Evolutionary conservation across 768 basidiomycete genomes (phyloP).

Genomic region (Suillus subluteus): DNA sequence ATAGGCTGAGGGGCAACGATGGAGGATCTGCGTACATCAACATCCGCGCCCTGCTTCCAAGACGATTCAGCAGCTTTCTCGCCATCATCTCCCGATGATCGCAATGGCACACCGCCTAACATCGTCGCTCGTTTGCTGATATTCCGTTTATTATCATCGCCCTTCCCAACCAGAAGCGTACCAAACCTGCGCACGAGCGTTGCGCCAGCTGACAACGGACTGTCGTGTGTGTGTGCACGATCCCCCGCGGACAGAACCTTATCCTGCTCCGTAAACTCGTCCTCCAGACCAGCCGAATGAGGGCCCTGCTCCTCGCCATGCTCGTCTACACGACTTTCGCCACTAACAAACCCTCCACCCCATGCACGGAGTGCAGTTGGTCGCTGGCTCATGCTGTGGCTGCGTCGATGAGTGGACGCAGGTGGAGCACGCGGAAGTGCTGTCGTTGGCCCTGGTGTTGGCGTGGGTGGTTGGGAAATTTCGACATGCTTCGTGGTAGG

Average conservation of each 20-base stretch:
- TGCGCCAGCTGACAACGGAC: slow-evolving; percentile 57
- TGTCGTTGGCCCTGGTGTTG: slow-evolving; percentile 33
- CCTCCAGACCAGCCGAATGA: slow-evolving; percentile 69
- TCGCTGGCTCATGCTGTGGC: slow-evolving; percentile 82
- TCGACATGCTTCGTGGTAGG: slow-evolving; percentile 40
- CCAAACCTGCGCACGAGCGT: slow-evolving; percentile 82
- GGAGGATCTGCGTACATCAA: slow-evolving; percentile 24
- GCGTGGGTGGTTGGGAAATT: slow-evolving; percentile 20
- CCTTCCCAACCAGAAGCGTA: slow-evolving; percentile 59
- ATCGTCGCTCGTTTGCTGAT: slow-evolving; percentile 54
- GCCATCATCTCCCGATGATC: slow-evolving; percentile 41
- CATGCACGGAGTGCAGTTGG: slow-evolving; percentile 58
- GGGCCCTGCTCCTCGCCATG: slow-evolving; percentile 48
- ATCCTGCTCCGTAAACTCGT: slow-evolving; percentile 51
- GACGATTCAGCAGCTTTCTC: slow-evolving; percentile 32
- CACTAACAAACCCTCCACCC: slow-evolving; percentile 61
- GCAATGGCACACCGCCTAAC: slow-evolving; percentile 44
- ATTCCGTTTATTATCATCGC: slow-evolving; percentile 46
- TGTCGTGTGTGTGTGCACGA: slow-evolving; percentile 22
- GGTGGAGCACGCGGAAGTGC: slow-evolving; percentile 69
- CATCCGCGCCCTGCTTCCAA: slow-evolving; percentile 19
- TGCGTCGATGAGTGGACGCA: slow-evolving; percentile 78
- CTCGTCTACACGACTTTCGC: slow-evolving; percentile 45
- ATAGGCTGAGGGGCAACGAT: slow-evolving; percentile 36
- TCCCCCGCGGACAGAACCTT: slow-evolving; percentile 27